phyloP scores from a whole-genome alignment of 495 filamentous ascomycete species.

The Trichoderma asperelloides region DNA sequence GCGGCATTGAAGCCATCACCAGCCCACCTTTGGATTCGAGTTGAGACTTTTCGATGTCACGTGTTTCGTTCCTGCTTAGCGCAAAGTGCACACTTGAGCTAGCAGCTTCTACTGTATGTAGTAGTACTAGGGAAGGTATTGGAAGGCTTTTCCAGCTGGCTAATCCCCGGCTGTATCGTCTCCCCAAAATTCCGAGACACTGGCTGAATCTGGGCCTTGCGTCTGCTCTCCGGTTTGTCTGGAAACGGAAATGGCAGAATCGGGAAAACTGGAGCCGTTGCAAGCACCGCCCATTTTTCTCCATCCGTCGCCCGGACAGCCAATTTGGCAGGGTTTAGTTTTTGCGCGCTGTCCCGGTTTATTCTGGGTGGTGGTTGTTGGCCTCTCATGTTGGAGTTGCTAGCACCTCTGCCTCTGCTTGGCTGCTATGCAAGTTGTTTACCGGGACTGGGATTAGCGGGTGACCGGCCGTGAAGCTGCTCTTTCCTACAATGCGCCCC shows the following conservation, averaged over 20 bases:
- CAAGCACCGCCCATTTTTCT: background rate
- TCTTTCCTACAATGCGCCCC: background rate
- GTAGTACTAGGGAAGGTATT: too few relatives aligned
- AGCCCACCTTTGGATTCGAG: background rate
- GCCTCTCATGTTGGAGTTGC: background rate
- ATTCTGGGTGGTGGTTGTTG: background rate
- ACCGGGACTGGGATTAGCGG: background rate
- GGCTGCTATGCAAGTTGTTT: background rate
- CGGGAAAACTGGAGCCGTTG: background rate
- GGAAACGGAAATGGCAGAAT: background rate
- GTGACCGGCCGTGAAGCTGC: background rate
- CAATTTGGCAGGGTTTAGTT: background rate
- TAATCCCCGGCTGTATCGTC: background rate
- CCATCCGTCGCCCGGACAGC: constrained; percentile 7
- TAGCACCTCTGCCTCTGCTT: background rate
- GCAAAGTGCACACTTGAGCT: too few relatives aligned
- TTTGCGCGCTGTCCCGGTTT: background rate
- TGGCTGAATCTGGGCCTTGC: background rate
- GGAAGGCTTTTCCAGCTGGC: too few relatives aligned
- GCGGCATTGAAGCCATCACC: background rate
- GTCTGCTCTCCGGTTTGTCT: background rate
- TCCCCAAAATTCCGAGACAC: background rate
- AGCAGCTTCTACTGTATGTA: too few relatives aligned
- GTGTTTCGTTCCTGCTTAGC: background rate
- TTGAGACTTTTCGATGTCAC: constrained; percentile 4